Percentiles rank a stretch among this genome's conserved stretches.
Conservation (phyloP, 2,329 filamentous ascomycete genomes). For the Scytalidium sp. region DNA sequence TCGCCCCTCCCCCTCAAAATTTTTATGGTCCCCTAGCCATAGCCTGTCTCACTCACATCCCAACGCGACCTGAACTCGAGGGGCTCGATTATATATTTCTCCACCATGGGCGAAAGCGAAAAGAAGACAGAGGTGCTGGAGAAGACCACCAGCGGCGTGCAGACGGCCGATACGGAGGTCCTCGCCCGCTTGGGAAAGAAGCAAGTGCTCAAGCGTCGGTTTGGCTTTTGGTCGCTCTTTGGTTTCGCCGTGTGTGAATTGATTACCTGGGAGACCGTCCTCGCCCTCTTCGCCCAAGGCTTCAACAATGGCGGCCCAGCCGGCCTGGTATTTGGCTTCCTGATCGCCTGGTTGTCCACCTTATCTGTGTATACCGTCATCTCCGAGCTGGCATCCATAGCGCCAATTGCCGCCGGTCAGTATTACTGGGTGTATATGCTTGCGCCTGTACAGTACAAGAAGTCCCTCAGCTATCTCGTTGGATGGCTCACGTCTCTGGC, state of each 20-base stretch:
- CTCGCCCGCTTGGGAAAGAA: conserved; percentile 13
- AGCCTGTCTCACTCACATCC: no score
- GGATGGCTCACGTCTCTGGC: conserved; percentile 60
- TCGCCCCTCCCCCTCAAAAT: no score
- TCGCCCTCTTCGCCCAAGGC: conserved; percentile 19
- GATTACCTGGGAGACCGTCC: conserved; percentile 50
- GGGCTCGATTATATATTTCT: no score
- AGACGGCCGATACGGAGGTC: conserved; percentile 4
- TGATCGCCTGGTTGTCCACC: conserved; percentile 45
- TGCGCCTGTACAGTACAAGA: conserved; percentile 43
- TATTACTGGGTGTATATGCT: conserved; percentile 59
- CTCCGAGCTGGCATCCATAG: conserved; percentile 40
- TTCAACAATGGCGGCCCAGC: conserved; percentile 47
- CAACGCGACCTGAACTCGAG: no score
- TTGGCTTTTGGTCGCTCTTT: conserved; percentile 46
- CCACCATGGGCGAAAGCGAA: no score
- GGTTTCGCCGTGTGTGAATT: conserved; percentile 51
- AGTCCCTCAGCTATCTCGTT: conserved; percentile 51
- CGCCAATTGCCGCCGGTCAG: conserved; percentile 45
- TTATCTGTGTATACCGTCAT: conserved; percentile 39
- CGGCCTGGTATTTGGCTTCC: conserved; percentile 50
- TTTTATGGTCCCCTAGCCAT: no score
- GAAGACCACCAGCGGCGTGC: not conserved
- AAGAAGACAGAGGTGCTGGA: not conserved
- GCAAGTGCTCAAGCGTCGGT: conserved; percentile 36